These are phyloP conservation scores for Hymenoscyphus linearis DNA, from an alignment of 2,329 filamentous ascomycete species.

Conservation along the genomic window DNA sequence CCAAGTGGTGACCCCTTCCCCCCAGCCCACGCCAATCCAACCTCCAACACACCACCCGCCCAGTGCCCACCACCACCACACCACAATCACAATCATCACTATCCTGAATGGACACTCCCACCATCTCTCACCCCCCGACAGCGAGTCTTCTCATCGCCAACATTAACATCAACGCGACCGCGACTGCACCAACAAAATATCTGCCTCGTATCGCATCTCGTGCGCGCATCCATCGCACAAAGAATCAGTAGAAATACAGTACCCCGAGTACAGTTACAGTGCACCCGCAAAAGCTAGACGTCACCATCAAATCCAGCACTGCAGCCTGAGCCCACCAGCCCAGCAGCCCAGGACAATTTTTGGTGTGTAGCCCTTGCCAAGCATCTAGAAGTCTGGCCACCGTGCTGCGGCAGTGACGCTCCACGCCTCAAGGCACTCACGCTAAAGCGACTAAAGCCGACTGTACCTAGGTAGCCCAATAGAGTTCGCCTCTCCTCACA, in stretches of 20 bases:
- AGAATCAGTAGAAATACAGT: no score
- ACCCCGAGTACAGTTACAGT: neutral
- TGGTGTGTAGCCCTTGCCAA: neutral
- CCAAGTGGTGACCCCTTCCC: neutral
- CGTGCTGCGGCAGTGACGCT: neutral
- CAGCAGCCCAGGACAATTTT: no score
- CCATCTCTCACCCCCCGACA: neutral
- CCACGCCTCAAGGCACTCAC: neutral
- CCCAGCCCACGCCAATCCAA: neutral
- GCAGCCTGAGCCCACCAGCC: neutral
- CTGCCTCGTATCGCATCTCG: neutral
- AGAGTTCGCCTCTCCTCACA: neutral
- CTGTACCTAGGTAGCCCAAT: neutral
- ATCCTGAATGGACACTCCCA: neutral
- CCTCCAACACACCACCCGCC: neutral
- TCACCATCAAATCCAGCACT: neutral
- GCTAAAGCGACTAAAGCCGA: neutral
- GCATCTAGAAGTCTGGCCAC: neutral
- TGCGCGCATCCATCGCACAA: neutral
- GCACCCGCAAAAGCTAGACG: neutral
- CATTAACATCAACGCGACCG: neutral
- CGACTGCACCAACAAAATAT: neutral
- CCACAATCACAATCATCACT: neutral
- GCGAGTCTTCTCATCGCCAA: neutral
- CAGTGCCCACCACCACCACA: neutral